Conservation (phyloP, 78 protist genomes). For the slime mould (Dictyostelium discoideum) region dicty_2.7 NC_007089.4:3523501-3524000, state of each 20-base stretch:
- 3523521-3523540: neutral
- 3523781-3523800: conserved; percentile 7
- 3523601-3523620: neutral
- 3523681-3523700: too few species aligned
- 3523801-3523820: conserved; percentile 1
- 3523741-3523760: neutral
- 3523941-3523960: conserved; percentile 2
- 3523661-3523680: neutral
- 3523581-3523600: neutral
- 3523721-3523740: neutral
- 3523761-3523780: conserved; percentile 23
- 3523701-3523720: too few species aligned
- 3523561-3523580: too few species aligned
- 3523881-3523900: conserved; percentile 22
- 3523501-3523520: neutral
- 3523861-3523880: neutral
- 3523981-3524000: neutral
- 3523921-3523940: neutral
- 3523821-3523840: conserved; percentile 1
- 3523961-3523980: conserved; percentile 28
- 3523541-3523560: neutral
- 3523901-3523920: neutral
- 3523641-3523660: neutral
- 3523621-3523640: neutral
- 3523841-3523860: conserved; percentile 3